A percentile compares a stretch with the other conserved stretches of the same genome.
Evolutionary conservation across 2,329 filamentous ascomycete genomes (phyloP).

Genomic region (Aspergillus hiratsukae): DNA sequence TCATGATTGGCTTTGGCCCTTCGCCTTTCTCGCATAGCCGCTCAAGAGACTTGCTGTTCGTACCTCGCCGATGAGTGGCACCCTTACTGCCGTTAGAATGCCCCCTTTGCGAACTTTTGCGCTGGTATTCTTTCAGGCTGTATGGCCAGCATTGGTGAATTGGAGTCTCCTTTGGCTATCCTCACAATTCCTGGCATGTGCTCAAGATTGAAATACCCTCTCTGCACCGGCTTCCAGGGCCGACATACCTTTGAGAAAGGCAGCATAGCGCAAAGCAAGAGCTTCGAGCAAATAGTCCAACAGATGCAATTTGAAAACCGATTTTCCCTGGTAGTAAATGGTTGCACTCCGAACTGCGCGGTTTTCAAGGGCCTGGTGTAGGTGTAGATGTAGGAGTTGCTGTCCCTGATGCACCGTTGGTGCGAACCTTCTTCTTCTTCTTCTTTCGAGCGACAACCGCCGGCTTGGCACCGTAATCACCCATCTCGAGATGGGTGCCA

Average conservation of each 20-base stretch:
- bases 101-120: background rate
- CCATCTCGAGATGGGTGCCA: constrained; percentile 71
- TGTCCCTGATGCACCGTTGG: constrained; percentile 45
- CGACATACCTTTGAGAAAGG: background rate
- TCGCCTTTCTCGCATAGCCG: background rate
- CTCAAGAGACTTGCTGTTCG: background rate
- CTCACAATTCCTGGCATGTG: background rate
- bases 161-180: background rate
- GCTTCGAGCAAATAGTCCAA: background rate
- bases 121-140: background rate
- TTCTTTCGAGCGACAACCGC: constrained; percentile 68
- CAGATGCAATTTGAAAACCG: background rate
- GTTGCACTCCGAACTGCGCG: background rate
- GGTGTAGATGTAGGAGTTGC: constrained; percentile 57
- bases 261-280: background rate
- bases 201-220: background rate
- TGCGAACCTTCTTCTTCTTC: constrained; percentile 68
- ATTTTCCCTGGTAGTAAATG: background rate
- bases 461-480: constrained; percentile 69
- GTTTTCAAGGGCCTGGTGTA: constrained; percentile 29
- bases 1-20: background rate
- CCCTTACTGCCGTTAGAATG: background rate
- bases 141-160: background rate
- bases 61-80: background rate
- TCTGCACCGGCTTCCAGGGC: background rate